Percentiles rank a stretch among this genome's conserved stretches.
Conservation (phyloP, 1,284 basidiomycete species). For the Cerrena zonata region DNA sequence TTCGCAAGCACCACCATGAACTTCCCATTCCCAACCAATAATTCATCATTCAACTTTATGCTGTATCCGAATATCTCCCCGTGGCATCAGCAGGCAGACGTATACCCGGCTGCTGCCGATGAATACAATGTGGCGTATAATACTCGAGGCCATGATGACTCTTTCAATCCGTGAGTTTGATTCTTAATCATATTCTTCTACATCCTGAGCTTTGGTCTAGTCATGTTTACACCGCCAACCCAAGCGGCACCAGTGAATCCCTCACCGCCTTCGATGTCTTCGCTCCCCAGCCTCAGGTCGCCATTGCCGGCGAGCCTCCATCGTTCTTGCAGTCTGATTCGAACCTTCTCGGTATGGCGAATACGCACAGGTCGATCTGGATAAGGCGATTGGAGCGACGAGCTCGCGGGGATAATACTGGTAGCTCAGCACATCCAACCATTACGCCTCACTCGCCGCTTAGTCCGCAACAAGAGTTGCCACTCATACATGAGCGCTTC, state of each 20-base stretch:
- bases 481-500: background rate
- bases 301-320: background rate
- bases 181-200: background rate
- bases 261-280: background rate
- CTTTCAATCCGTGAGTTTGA: background rate
- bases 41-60: background rate
- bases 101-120: background rate
- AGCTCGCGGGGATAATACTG: background rate
- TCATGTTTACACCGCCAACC: background rate
- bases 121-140: background rate
- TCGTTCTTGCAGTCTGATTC: background rate
- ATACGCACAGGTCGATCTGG: background rate
- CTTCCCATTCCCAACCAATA: background rate
- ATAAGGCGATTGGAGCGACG: background rate
- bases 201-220: background rate
- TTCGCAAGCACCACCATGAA: background rate
- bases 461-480: background rate
- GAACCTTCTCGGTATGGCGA: background rate
- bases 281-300: background rate
- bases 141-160: background rate
- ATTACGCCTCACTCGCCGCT: background rate
- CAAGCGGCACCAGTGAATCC: background rate
- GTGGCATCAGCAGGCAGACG: background rate
- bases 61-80: background rate
- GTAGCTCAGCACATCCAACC: background rate